Conservation (phyloP, 108 stramenopile genomes). For the Skeletonema potamos region DNA sequence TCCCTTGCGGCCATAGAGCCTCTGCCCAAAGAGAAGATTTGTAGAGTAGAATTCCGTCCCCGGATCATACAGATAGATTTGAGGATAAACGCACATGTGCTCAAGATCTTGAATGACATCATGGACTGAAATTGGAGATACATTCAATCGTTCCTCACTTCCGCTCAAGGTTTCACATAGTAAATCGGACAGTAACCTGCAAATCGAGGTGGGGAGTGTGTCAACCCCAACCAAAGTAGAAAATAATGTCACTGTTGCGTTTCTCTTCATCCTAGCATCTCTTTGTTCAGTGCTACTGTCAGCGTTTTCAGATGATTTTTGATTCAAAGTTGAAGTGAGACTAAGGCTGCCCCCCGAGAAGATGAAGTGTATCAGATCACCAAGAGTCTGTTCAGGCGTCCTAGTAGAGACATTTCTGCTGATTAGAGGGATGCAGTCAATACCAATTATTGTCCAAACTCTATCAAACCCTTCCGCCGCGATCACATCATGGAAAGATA, state of each 20-base stretch:
- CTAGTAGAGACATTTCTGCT: not conserved
- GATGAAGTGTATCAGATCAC: not conserved
- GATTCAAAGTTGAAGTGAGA: not conserved
- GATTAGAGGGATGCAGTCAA: not conserved
- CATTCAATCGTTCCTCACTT: too few species aligned
- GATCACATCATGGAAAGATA: not conserved
- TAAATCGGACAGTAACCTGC: conserved; percentile 21
- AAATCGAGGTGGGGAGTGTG: conserved; percentile 1
- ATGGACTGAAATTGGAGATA: not conserved
- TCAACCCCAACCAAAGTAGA: not conserved
- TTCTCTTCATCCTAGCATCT: not conserved
- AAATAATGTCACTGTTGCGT: not conserved
- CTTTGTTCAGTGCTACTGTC: not conserved
- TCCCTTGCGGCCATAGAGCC: conserved; percentile 2
- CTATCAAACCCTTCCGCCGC: not conserved
- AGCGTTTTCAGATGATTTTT: not conserved
- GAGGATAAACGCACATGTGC: conserved; percentile 5
- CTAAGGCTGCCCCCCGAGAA: not conserved
- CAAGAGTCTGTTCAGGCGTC: not conserved
- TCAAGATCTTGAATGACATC: conserved; percentile 14
- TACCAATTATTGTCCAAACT: not conserved
- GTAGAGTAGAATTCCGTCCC: not conserved
- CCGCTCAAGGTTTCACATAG: not conserved
- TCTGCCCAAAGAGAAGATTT: conserved; percentile 1
- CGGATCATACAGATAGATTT: conserved; percentile 5